A percentile compares a stretch with the other conserved stretches of the same genome.
Conservation (phyloP, 768 basidiomycete species). For the Lactarius tabidus region DNA sequence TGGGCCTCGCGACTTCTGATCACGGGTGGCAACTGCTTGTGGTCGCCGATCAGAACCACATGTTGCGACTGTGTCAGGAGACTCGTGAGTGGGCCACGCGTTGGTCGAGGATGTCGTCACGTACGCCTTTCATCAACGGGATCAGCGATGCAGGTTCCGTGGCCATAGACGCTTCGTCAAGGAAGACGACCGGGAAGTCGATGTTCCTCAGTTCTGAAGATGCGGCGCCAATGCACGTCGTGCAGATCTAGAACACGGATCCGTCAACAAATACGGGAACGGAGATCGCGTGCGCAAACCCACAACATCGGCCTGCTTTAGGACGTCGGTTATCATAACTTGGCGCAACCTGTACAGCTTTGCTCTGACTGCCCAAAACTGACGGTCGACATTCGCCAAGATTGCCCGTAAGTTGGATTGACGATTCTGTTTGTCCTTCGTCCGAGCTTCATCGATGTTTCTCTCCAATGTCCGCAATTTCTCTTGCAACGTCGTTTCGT, state of each 20-base stretch:
- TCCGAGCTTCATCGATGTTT: neutral
- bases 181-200: slow-evolving; percentile 90
- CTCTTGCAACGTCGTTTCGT: slow-evolving; percentile 34
- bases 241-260: slow-evolving; percentile 58
- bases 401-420: slow-evolving; percentile 33
- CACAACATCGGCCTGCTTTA: slow-evolving; percentile 70
- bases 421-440: slow-evolving; percentile 17
- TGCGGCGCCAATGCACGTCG: slow-evolving; percentile 81
- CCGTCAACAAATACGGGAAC: slow-evolving; percentile 6
- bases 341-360: slow-evolving; percentile 54
- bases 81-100: slow-evolving; percentile 23
- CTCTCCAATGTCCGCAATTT: slow-evolving; percentile 26
- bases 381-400: slow-evolving; percentile 31
- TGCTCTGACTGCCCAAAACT: slow-evolving; percentile 34
- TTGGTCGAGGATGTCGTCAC: slow-evolving; percentile 30
- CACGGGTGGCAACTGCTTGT: slow-evolving; percentile 91
- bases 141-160: slow-evolving; percentile 91
- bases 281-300: slow-evolving; percentile 31
- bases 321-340: slow-evolving; percentile 59
- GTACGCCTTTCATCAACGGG: slow-evolving; percentile 89
- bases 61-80: slow-evolving; percentile 58
- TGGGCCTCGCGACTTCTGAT: slow-evolving; percentile 75
- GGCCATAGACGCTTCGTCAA: slow-evolving; percentile 96
- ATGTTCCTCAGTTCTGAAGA: slow-evolving; percentile 58
- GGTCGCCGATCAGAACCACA: slow-evolving; percentile 90